Percentiles rank a stretch among this genome's conserved stretches.
phyloP scores from a whole-genome alignment of 2,329 filamentous ascomycete species.

The Sphaceloma murrayae region DNA sequence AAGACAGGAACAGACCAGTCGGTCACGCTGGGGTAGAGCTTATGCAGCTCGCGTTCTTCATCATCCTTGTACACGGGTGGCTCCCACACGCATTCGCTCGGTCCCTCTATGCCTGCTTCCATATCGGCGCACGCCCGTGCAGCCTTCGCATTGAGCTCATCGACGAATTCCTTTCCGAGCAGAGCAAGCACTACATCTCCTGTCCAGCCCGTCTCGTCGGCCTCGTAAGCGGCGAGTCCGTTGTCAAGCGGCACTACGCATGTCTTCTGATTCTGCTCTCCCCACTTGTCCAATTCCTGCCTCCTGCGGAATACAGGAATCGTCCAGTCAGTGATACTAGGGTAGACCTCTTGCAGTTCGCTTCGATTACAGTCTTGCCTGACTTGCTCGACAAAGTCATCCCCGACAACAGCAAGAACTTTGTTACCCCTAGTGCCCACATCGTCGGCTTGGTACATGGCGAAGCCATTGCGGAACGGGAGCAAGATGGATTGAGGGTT shows the following conservation, averaged over 20 bases:
- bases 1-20: conserved; percentile 5
- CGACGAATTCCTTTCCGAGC: neutral
- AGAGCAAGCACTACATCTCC: conserved; percentile 5
- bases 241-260: conserved; percentile 3
- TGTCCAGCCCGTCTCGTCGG: neutral
- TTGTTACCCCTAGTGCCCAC: neutral
- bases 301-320: conserved; percentile 3
- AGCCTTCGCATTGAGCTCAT: conserved; percentile 3
- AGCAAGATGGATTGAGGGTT: conserved; percentile 1
- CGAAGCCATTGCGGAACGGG: conserved; percentile 3
- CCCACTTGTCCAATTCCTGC: conserved; percentile 1
- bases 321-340: conserved; percentile 2
- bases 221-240: conserved; percentile 1
- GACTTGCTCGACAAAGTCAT: conserved; percentile 3
- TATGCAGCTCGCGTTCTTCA: conserved; percentile 2
- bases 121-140: neutral
- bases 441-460: conserved; percentile 4
- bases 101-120: neutral
- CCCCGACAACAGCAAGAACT: conserved; percentile 4
- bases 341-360: conserved; percentile 6
- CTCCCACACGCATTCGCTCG: neutral
- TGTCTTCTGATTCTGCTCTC: neutral
- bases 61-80: conserved; percentile 5
- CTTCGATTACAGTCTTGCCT: conserved; percentile 1
- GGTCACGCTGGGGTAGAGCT: conserved; percentile 3